Evolutionary conservation across 1,284 basidiomycete genomes (phyloP), one percentile per base, ranked within the genome.

Genomic region (Blastosporella zonata): DNA sequence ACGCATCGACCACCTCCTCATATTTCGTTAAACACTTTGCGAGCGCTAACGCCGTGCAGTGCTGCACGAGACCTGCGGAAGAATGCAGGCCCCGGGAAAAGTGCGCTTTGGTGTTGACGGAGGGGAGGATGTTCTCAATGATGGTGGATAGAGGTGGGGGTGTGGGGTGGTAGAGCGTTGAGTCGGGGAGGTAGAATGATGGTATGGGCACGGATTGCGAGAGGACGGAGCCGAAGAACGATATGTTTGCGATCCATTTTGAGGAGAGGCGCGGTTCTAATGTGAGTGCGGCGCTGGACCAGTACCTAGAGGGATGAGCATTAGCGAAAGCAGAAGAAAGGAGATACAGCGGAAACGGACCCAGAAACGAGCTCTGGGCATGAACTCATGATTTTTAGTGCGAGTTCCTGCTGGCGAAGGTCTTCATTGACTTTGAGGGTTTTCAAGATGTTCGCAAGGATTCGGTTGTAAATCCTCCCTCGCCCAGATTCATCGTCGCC

Each of bases 341-440:
- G 51, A 55, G 22, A 60, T 48, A 52, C 46, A n/a, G 29, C 23
- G 37, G 42, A 28, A 22, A 22, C n/a, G 73, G 73, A 92, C 78
- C 87, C 82, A 0, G 87, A 73, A 1, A 93, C 82, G 2, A 97
- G 80, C 64, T 97, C 94, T 0, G 93, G 93, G 64, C 90, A 95
- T 0, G 89, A 83, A 1, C 70, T 59, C 18, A 93, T 71, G 25
- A 97, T 89, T 59, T 84, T 86, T 36, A 92, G 65, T 0, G 86
- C 87, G 37, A 97, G 75, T 55, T 93, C 90, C 58, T 92, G 92
- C 54, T 93, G 85, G n/a, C 89, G 78, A 8, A 83, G 71, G 59
- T 95, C 93, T 58, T 95, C 90, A 47, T 89, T 88, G 3, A 89
- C 85, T 55, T 87, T 86, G 15, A 96, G 71, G 1, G 72, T 73